These are phyloP conservation scores for Fusarium keratoplasticum DNA, from an alignment of 2,329 filamentous ascomycete genomes.

Conservation along the genomic window DNA sequence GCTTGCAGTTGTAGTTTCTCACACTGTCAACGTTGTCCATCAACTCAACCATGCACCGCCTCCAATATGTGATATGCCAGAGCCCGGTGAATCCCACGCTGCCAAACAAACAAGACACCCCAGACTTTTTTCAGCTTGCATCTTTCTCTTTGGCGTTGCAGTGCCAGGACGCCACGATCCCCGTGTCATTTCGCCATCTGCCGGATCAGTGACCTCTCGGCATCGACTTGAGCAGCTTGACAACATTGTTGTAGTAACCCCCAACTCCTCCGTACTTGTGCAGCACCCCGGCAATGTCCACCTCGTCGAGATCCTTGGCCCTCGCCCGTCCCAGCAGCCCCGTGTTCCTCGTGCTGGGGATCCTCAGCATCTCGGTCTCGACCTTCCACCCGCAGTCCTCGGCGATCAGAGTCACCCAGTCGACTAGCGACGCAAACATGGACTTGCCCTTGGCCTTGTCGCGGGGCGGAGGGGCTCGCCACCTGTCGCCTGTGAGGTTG, in stretches of 20 bases:
- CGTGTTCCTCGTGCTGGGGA: conserved; percentile 91
- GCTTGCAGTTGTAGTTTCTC: background rate
- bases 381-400: conserved; percentile 78
- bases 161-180: background rate
- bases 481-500: conserved; percentile 79
- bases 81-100: background rate
- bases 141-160: background rate
- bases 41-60: background rate
- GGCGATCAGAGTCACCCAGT: conserved; percentile 79
- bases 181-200: background rate
- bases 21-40: background rate
- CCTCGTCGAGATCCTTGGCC: conserved; percentile 40
- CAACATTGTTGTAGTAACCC: conserved; percentile 70
- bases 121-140: background rate
- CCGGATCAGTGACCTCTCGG: conserved; percentile 37
- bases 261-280: conserved; percentile 65
- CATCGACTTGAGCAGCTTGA: conserved; percentile 66
- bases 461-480: conserved; percentile 72
- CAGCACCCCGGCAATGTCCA: conserved; percentile 59
- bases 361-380: conserved; percentile 88
- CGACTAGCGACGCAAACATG: conserved; percentile 85
- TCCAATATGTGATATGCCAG: background rate
- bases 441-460: conserved; percentile 67
- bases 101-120: background rate
- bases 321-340: conserved; percentile 77